These are phyloP conservation scores for Leccinum sublutescens DNA, from an alignment of 768 basidiomycete genomes.

Conservation along the genomic window DNA sequence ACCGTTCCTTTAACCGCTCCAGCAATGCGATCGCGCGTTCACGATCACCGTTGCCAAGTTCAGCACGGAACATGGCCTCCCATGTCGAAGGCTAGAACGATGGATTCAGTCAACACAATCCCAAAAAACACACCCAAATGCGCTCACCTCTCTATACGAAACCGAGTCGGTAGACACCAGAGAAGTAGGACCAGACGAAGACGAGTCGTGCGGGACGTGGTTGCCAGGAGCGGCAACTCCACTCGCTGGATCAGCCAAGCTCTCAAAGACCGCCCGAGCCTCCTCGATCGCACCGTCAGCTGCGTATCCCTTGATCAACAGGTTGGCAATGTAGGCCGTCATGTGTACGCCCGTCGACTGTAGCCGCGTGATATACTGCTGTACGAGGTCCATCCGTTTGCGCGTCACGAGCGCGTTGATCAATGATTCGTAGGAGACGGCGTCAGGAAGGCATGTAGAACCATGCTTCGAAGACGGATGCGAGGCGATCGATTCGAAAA, in stretches of 20 bases:
- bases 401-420: slow-evolving; percentile 82
- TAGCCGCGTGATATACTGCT: slow-evolving; percentile 64
- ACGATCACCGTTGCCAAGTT: slow-evolving; percentile 75
- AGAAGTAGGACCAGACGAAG: slow-evolving; percentile 28
- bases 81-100: slow-evolving; percentile 76
- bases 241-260: slow-evolving; percentile 71
- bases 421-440: slow-evolving; percentile 86
- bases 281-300: slow-evolving; percentile 65
- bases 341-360: slow-evolving; percentile 65
- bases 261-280: slow-evolving; percentile 78
- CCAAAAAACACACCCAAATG: neutral
- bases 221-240: slow-evolving; percentile 90
- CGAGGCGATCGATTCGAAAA: slow-evolving; percentile 72
- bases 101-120: neutral
- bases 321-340: slow-evolving; percentile 94
- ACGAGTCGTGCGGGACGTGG: slow-evolving; percentile 65
- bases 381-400: slow-evolving; percentile 75
- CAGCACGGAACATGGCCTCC: slow-evolving; percentile 94
- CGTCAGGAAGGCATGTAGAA: slow-evolving; percentile 55
- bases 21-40: slow-evolving; percentile 68
- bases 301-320: slow-evolving; percentile 57
- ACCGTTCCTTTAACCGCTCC: slow-evolving; percentile 72
- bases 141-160: slow-evolving; percentile 33
- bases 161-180: slow-evolving; percentile 42
- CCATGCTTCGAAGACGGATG: slow-evolving; percentile 44